Evolutionary conservation across 306 rosid genomes (phyloP), one percentile per base, ranked within the genome.

Genomic region (Cajanus cajan): DNA sequence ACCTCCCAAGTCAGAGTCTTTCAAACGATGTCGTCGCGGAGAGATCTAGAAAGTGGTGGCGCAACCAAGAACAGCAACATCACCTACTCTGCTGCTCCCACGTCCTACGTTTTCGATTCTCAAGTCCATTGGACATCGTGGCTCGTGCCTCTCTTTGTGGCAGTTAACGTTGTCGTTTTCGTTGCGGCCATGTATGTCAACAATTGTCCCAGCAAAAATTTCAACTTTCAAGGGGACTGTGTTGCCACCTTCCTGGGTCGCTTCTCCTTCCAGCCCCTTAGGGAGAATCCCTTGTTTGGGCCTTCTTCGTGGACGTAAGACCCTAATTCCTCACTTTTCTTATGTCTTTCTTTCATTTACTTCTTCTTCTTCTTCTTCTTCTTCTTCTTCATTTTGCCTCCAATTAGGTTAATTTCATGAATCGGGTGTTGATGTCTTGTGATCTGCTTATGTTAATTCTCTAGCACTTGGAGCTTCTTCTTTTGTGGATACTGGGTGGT

Each of bases 261-360:
- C 9, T 88, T 92, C 76, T 90, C 98, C 48, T 94, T 94, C 36
- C 87, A 92, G 84, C 92, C 98, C 57, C 70, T 90, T 4, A 50
- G 44, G 63, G 93, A 89, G 77, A 94, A 94, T 88, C 97, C 97
- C 19, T 82, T 90, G 79, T 87, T 94, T 16, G 98, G 97, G 1
- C 92, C 98, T 64, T 92, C 97, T 86, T 88, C 98, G 36, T 25
- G 69, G 12, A 90, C 95, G 97, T 94, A 88, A 59, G 83, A 41
- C 25, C 70, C 74, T 0, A 33, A 52, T 78, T 4, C 7, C 13
- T 82, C 21, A 43, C 0, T 0, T 54, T 73, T 36, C 18, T 18
- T 40, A n/a, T n/a, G n/a, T 55, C 25, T 4, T 74, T 37, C 11
- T 0, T 21, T 40, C 14, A 9, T 24, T 68, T 76, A 15, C 11